Evolutionary conservation across 441 rosid genomes (phyloP), one percentile per base, ranked within the genome.

Genomic region (Melianthus villosus): DNA sequence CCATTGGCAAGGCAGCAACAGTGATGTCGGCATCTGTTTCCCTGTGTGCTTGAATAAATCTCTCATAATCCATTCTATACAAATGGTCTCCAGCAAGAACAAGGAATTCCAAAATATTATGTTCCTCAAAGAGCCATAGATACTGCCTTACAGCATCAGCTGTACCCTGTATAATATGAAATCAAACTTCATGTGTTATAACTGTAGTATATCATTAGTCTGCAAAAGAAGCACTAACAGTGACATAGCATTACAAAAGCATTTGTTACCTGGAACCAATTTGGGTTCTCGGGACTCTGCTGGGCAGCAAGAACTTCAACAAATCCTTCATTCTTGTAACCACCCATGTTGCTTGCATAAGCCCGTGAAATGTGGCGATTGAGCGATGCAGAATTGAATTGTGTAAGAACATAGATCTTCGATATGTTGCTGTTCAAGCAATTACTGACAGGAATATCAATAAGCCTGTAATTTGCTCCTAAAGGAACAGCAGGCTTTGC

Each of bases 241-340:
- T n/a, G n/a, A n/a, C n/a, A n/a, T n/a, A n/a, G n/a, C n/a, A n/a
- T n/a, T n/a, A n/a, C n/a, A n/a, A n/a, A n/a, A n/a, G n/a, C n/a
- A n/a, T n/a, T n/a, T n/a, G n/a, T n/a, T 16, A 80, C 93, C 93
- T 72, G 87, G 65, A 85, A 82, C 96, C 93, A 79, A 48, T 62
- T 64, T 29, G 58, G 75, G 44, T 72, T 62, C 55, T 79, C 79
- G 22, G 61, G 72, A 71, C 77, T 82, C 49, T 85, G 91, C 63
- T 76, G 72, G 12, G 93, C 87, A 0, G 93, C 93, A 17, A 85
- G 63, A 6, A 72, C 96, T 66, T 85, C 79, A 2, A 79, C 73
- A 7, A 72, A 79, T 9, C 78, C 79, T 9, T 74, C 79, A 42
- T 66, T 74, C 23, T 84, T 72, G 7, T 62, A 62, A 25, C 79